These are phyloP conservation scores for Crithidia sp. DNA, from an alignment of 208 protist species.

Conservation along the genomic window DNA sequence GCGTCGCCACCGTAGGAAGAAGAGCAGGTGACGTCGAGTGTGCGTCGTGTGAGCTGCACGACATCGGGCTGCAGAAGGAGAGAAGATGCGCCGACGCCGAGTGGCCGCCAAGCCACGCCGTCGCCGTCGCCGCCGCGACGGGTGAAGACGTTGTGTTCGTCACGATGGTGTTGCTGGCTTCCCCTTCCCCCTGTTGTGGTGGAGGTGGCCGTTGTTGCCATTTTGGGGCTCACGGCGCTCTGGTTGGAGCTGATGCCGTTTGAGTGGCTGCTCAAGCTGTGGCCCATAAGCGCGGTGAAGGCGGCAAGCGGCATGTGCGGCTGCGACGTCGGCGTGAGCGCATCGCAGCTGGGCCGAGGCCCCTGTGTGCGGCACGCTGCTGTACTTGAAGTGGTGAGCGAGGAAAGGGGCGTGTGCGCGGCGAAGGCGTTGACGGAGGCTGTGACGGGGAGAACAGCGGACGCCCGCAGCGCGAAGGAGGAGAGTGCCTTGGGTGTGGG, in stretches of 20 bases:
- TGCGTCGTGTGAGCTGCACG: too few relatives aligned
- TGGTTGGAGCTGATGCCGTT: constrained; percentile 13
- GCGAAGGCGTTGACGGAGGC: neutral
- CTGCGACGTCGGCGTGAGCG: neutral
- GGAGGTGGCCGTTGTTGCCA: neutral
- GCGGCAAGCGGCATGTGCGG: neutral
- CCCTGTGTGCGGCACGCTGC: too few relatives aligned
- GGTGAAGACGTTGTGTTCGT: neutral
- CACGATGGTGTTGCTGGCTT: neutral
- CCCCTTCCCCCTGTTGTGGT: neutral
- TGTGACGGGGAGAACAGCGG: neutral
- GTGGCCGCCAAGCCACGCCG: neutral
- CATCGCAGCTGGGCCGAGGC: too few relatives aligned
- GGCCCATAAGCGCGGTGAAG: neutral
- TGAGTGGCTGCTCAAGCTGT: constrained; percentile 5
- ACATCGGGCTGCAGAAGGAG: neutral
- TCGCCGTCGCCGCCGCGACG: neutral
- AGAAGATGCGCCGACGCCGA: neutral
- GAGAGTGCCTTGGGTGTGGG: neutral
- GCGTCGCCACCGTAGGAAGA: too few relatives aligned
- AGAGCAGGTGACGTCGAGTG: too few relatives aligned
- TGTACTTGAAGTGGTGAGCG: too few relatives aligned
- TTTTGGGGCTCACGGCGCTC: neutral
- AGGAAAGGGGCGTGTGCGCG: neutral
- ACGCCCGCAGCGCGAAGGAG: neutral